Percentiles rank a stretch among this genome's conserved stretches.
Conservation (phyloP, 73 alveolate species). For the Uronychia binucleata region DNA sequence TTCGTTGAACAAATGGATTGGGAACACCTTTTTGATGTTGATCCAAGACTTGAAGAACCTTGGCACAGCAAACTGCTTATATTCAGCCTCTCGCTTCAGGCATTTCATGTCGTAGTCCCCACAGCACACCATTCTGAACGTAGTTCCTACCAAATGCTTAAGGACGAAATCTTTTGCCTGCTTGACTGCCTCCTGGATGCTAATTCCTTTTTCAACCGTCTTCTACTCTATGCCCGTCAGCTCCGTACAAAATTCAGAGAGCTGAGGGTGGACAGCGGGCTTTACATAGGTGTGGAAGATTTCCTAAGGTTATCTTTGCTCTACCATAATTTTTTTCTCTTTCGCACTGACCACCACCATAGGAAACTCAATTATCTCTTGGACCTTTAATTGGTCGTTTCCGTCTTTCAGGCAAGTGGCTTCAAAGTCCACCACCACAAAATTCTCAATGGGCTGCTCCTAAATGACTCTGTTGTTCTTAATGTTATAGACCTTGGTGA, state of each 20-base stretch:
- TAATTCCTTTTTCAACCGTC: constrained; percentile 72
- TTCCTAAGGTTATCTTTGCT: background rate
- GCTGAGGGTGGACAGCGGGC: constrained; percentile 76
- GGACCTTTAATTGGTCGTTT: constrained; percentile 25
- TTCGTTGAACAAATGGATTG: constrained; percentile 30
- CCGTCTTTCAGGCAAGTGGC: constrained; percentile 73
- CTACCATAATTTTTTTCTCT: constrained; percentile 49
- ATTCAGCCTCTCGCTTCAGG: constrained; percentile 64
- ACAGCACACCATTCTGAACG: constrained; percentile 69
- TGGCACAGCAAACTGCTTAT: constrained; percentile 55
- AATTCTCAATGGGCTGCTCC: constrained; percentile 58
- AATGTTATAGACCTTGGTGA: constrained; percentile 54
- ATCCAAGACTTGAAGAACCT: constrained; percentile 64
- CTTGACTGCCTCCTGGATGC: constrained; percentile 61
- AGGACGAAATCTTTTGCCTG: constrained; percentile 48
- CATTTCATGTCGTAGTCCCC: constrained; percentile 82
- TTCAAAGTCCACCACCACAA: constrained; percentile 85
- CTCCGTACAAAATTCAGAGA: constrained; percentile 82
- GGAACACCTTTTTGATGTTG: constrained; percentile 68
- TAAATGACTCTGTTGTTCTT: constrained; percentile 5
- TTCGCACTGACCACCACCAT: constrained; percentile 52
- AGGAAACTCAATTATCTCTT: constrained; percentile 89
- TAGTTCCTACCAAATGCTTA: constrained; percentile 25
- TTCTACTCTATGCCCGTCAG: constrained; percentile 88
- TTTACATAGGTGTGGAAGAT: constrained; percentile 68